These are phyloP conservation scores for Leccinum arenicola DNA, from an alignment of 768 basidiomycete genomes.

Conservation along the genomic window DNA sequence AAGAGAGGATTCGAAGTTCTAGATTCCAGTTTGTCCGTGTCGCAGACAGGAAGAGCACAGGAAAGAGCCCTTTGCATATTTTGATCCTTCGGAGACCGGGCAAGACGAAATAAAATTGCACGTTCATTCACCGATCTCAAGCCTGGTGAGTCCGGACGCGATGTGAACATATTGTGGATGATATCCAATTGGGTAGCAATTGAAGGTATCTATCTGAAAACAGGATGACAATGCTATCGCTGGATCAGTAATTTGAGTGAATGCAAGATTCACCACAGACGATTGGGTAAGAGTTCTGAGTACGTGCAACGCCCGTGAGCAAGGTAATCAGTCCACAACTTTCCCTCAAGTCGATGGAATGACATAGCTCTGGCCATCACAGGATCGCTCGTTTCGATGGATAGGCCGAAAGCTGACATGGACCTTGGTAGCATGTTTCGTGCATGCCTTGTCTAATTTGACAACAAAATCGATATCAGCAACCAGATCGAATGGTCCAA, in stretches of 20 bases:
- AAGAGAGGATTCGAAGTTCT: too few relatives aligned
- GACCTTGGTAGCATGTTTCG: background rate
- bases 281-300: background rate
- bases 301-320: background rate
- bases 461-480: too few relatives aligned
- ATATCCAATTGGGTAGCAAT: conserved; percentile 2
- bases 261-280: conserved; percentile 6
- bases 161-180: conserved; percentile 2
- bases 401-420: too few relatives aligned
- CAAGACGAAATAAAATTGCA: background rate
- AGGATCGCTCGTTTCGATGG: too few relatives aligned
- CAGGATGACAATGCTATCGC: background rate
- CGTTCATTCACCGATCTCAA: background rate
- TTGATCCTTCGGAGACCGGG: background rate
- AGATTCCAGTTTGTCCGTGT: too few relatives aligned
- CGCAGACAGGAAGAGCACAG: too few relatives aligned
- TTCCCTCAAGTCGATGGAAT: background rate
- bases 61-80: too few relatives aligned
- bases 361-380: conserved; percentile 10
- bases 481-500: too few relatives aligned
- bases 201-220: conserved; percentile 3
- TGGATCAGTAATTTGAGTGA: conserved; percentile 15
- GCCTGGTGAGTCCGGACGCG: conserved; percentile 7
- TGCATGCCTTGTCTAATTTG: too few relatives aligned
- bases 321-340: conserved; percentile 1